These are phyloP conservation scores for Urostyla sp. DNA, from an alignment of 73 alveolate species.

Conservation along the genomic window DNA sequence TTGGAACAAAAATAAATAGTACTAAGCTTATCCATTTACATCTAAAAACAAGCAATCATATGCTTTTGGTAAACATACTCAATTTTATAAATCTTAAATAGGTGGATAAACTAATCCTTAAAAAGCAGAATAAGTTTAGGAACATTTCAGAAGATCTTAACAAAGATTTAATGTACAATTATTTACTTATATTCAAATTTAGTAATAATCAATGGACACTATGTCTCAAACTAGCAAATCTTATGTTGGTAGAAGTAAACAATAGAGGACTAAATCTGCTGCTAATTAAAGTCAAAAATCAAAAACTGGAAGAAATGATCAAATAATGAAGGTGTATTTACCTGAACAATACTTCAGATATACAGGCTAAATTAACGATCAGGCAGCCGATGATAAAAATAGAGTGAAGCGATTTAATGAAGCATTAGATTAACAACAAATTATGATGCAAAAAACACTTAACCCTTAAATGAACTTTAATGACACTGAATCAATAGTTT, in stretches of 20 bases:
- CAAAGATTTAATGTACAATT: not conserved
- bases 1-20: not conserved
- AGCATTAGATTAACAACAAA: not conserved
- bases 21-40: not conserved
- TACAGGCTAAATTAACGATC: constrained; percentile 7
- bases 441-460: constrained; percentile 10
- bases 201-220: not conserved
- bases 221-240: constrained; percentile 35
- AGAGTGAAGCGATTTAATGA: constrained; percentile 51
- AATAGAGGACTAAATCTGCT: constrained; percentile 32
- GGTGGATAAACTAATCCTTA: constrained; percentile 22
- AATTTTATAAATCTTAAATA: not conserved
- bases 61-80: not conserved
- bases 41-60: constrained; percentile 36
- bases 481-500: not conserved
- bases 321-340: constrained; percentile 17
- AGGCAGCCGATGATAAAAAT: not conserved
- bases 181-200: not conserved
- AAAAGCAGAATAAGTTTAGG: not conserved
- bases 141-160: not conserved
- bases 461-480: constrained; percentile 28
- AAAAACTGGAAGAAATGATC: not conserved
- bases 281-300: not conserved
- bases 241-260: constrained; percentile 50
- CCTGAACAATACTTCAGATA: constrained; percentile 14